Evolutionary conservation across 768 basidiomycete species (phyloP).

Genomic region (Chalciporus pseudorubinellus): DNA sequence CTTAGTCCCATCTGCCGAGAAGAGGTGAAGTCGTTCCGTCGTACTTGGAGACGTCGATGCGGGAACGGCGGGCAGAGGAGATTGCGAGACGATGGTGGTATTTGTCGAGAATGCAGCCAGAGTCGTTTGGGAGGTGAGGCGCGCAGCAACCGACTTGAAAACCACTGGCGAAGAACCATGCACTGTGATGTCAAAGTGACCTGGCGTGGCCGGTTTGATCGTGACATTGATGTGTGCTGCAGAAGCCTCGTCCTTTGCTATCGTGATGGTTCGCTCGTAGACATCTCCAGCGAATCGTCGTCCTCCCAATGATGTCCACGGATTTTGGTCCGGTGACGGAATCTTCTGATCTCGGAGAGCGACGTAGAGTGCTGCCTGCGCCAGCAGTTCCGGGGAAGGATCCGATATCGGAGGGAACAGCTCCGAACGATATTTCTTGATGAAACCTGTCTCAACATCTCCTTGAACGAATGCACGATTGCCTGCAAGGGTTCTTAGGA

Average conservation of each 20-base stretch:
- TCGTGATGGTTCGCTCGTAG: constrained; percentile 56
- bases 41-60: constrained; percentile 53
- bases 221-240: constrained; percentile 37
- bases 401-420: constrained; percentile 68
- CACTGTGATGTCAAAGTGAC: constrained; percentile 55
- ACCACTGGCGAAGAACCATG: constrained; percentile 27
- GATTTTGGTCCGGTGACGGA: constrained; percentile 38
- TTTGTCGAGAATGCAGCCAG: constrained; percentile 48
- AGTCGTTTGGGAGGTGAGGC: constrained; percentile 51
- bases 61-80: constrained; percentile 50
- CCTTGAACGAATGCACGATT: constrained; percentile 73
- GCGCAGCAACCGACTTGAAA: constrained; percentile 55
- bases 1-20: constrained; percentile 55
- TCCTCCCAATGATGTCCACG: constrained; percentile 70
- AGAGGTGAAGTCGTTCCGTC: constrained; percentile 76
- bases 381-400: constrained; percentile 63
- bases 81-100: constrained; percentile 76
- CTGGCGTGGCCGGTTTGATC: constrained; percentile 41
- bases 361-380: constrained; percentile 78
- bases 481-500: constrained; percentile 73
- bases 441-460: constrained; percentile 91
- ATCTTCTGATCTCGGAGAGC: constrained; percentile 57
- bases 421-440: constrained; percentile 81
- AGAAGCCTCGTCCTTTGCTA: constrained; percentile 56
- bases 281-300: constrained; percentile 78